Base-by-base conservation (phyloP, 2,329 filamentous ascomycete genomes). In the Phaeosphaeriaceae sp. region DNA sequence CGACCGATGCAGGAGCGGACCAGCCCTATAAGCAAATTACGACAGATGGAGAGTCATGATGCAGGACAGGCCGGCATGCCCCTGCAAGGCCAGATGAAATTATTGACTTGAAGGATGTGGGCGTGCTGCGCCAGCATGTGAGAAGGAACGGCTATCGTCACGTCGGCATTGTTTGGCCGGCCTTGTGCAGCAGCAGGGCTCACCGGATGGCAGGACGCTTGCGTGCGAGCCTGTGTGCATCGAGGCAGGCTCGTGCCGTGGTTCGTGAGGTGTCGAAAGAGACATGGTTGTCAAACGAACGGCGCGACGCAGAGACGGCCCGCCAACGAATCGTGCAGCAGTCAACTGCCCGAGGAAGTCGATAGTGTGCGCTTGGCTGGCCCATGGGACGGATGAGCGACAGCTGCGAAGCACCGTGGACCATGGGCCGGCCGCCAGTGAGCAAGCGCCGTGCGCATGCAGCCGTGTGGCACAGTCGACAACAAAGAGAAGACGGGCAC, bases 11-110 rank as follows among this genome's bases (percentile, higher is more conserved):
- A 67, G 57, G 62, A 65, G 69, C 63, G 64, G 67, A 68, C 65
- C 71, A 75, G 73, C 69, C 71, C 72, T 74, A 73, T 69, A 62
- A 65, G 31, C 63, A 58, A 60, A 69, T 61, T 63, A 61, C 62
- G 63, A 65, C 63, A 62, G 60, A 63, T 53, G 56, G 51, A 54
- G 52, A 44, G 22, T 52, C 41, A 51, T 48, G 36, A 27, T 41
- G 46, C 19, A 36, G 31, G 31, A 36, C 31, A 36, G 31, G 58
- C 62, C 59, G 55, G 62, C 62, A 59, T 44, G 31, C 48, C 55
- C 61, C 58, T 62, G 68, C 22, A 51, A 61, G 21, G 42, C 11
- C 42, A 45, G 42, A 22, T 36, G 31, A 36, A 36, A 36, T 21
- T 54, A 61, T 66, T 66, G 61, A 53, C 60, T 51, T 68, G 31